Evolutionary conservation across 164 flowering plant genomes (phyloP), one percentile per base, ranked within the genome.

Genomic region (Vitis rotundifolia): DNA sequence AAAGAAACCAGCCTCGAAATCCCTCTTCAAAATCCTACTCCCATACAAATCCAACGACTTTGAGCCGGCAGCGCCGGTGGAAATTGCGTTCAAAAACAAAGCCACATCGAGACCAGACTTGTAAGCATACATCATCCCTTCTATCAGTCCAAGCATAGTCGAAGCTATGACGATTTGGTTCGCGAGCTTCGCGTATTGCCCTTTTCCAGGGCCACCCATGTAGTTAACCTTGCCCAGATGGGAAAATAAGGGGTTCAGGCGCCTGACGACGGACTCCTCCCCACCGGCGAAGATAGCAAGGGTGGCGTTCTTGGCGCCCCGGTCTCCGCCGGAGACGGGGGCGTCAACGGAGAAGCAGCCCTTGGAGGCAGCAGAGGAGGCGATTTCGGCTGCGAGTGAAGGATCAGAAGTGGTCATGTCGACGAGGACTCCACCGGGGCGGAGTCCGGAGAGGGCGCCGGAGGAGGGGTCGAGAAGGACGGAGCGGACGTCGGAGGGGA

Each of bases 401-500:
- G 99, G 99, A 12, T 92, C 97, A 54, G 97, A 91, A 58, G 99
- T 94, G 65, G 97, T 94, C 99, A 94, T 94, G 77, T 92, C 98
- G 60, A 94, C 89, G 61, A 91, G 74, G 66, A 88, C 67, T 31
- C 87, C 88, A 9, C 90, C 91, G 11, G 86, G 85, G 3, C 78
- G 79, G 75, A 94, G 93, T 66, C 84, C 77, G 53, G 81, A 57
- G 71, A 92, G 87, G 69, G 87, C 92, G 59, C 96, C 96, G 69
- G 89, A 48, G 71, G 75, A 14, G 57, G 95, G 80, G 71, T 87
- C 83, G 66, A 90, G 88, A 72, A 84, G 74, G 77, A 91, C 93
- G 75, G 87, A 80, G 71, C 88, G 90, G 73, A 93, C 98, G 81
- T 95, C 99, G 72, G 98, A 88, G 11, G 99, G 99, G 86, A 76